Evolutionary conservation across 371 early-diverging fungal genomes (phyloP).

Genomic region (Syncephalastrum sp.): DNA sequence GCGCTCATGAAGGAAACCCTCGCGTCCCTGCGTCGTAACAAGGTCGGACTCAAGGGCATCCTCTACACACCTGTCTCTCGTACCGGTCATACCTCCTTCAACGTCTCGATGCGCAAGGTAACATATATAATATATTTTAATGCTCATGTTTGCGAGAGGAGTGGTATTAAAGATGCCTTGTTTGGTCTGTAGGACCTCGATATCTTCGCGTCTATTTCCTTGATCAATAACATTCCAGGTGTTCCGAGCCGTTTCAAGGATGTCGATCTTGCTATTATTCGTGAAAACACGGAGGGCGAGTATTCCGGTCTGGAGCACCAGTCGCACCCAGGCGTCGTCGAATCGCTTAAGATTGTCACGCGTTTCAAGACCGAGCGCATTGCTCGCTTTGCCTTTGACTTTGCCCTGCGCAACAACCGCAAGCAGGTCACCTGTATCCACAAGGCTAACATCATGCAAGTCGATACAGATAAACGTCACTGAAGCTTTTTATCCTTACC

Average conservation of each 20-base stretch:
- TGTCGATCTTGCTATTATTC: constrained; percentile 95
- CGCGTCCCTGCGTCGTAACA: constrained; percentile 89
- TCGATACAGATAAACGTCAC: not conserved
- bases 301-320: constrained; percentile 97
- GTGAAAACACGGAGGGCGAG: constrained; percentile 99
- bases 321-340: constrained; percentile 97
- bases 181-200: constrained; percentile 67
- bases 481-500: not conserved
- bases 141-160: too few species aligned
- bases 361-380: constrained; percentile 95
- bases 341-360: constrained; percentile 95
- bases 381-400: constrained; percentile 97
- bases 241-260: constrained; percentile 80
- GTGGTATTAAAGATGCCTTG: not conserved
- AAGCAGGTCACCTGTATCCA: constrained; percentile 97
- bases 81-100: constrained; percentile 87
- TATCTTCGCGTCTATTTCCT: constrained; percentile 90
- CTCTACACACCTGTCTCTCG: constrained; percentile 88
- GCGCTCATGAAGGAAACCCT: constrained; percentile 80
- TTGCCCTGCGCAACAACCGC: constrained; percentile 91
- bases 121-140: too few species aligned
- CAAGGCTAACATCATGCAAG: constrained; percentile 98
- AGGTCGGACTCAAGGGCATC: constrained; percentile 96
- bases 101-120: constrained; percentile 88
- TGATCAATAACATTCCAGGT: constrained; percentile 84